These are phyloP conservation scores for Dryas octopetala DNA, from an alignment of 306 rosid species.

Conservation along the genomic window DNA sequence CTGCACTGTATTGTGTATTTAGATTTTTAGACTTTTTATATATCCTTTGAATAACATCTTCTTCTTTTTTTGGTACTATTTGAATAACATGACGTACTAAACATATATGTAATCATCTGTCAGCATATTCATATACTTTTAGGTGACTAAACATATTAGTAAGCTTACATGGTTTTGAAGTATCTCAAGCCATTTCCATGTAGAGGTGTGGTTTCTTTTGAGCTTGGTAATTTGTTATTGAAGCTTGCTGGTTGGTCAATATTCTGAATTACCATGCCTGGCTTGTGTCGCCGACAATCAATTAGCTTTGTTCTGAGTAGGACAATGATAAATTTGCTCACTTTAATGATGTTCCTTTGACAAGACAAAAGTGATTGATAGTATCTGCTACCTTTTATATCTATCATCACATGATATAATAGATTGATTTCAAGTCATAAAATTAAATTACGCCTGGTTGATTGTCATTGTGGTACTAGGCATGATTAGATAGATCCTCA, in stretches of 20 bases:
- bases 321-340: neutral
- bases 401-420: neutral
- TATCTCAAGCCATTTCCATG: neutral
- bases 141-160: neutral
- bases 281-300: neutral
- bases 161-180: neutral
- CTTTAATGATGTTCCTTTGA: slow-evolving; percentile 1
- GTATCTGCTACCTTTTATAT: neutral
- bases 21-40: neutral
- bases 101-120: neutral
- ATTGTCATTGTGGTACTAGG: neutral
- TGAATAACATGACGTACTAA: neutral
- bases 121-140: neutral
- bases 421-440: neutral
- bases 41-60: neutral
- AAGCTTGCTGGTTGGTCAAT: neutral
- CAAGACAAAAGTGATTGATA: neutral
- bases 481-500: neutral
- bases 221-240: neutral
- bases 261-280: neutral
- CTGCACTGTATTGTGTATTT: neutral
- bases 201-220: neutral
- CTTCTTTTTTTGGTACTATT: too few relatives aligned
- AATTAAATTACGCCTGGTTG: neutral
- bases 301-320: neutral